phyloP scores from a whole-genome alignment of 257 asterid species.

The Hygrophila difformis region DNA sequence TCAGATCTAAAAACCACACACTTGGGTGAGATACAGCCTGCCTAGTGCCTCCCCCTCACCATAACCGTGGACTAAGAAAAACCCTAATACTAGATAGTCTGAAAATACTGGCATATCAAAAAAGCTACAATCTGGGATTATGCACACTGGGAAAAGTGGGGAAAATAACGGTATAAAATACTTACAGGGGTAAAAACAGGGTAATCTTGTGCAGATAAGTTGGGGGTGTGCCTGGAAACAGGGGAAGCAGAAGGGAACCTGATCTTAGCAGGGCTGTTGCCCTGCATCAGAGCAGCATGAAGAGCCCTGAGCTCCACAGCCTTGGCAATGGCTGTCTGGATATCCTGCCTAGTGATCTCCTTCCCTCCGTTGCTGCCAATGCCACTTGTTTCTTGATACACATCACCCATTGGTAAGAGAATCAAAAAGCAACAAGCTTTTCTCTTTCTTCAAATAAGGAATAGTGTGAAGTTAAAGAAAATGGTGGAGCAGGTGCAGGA shows the following conservation, averaged over 20 bases:
- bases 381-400: conserved; percentile 19
- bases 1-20: too few species aligned
- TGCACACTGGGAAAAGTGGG: not conserved
- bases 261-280: conserved; percentile 35
- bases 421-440: not conserved
- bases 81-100: too few species aligned
- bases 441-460: conserved; percentile 8
- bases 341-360: conserved; percentile 41
- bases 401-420: conserved; percentile 33
- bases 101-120: too few species aligned
- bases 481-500: not conserved
- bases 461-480: not conserved
- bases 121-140: not conserved
- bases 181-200: conserved; percentile 93
- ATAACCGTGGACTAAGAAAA: too few species aligned
- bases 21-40: too few species aligned
- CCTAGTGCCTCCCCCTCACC: too few species aligned
- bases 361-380: conserved; percentile 11
- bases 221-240: conserved; percentile 41
- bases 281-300: conserved; percentile 79
- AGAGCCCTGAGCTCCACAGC: conserved; percentile 87
- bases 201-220: conserved; percentile 79
- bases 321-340: conserved; percentile 73
- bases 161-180: not conserved
- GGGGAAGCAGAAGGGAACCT: conserved; percentile 57